Evolutionary conservation across 2,329 filamentous ascomycete genomes (phyloP).

Genomic region (Fusarium temperatum): DNA sequence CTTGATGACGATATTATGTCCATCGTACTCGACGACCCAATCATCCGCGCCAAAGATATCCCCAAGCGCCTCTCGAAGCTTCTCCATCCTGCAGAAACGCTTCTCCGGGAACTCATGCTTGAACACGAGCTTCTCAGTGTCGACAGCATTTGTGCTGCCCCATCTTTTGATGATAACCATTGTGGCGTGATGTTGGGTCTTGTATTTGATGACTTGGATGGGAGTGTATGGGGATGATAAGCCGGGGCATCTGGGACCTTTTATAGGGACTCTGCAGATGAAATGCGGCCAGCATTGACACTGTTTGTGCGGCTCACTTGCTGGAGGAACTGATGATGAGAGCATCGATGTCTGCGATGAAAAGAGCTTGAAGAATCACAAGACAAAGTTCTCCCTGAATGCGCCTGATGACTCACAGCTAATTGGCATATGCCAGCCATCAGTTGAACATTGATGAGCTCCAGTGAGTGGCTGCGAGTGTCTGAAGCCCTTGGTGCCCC

Average conservation of each 20-base stretch:
- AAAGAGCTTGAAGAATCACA: not conserved
- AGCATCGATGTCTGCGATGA: not conserved
- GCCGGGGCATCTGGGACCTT: rapidly evolving
- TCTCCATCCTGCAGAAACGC: not conserved
- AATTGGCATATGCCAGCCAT: no score
- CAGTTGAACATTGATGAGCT: not conserved
- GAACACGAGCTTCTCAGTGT: not conserved
- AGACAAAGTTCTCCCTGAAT: not conserved
- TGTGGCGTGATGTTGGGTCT: no score
- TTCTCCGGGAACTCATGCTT: not conserved
- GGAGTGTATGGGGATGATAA: not conserved
- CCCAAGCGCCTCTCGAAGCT: not conserved
- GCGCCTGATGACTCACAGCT: no score
- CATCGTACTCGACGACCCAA: not conserved
- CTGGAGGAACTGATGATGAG: no score
- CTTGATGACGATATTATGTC: not conserved
- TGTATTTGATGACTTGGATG: no score
- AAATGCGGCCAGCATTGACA: not conserved
- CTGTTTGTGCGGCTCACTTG: not conserved
- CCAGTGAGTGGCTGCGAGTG: no score
- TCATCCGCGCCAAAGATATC: not conserved
- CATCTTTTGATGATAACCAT: not conserved
- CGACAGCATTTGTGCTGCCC: not conserved
- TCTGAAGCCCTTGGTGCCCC: no score
- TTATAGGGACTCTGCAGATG: not conserved